Conservation (phyloP, 345 rosid genomes). For the Mercurialis annua region DNA sequence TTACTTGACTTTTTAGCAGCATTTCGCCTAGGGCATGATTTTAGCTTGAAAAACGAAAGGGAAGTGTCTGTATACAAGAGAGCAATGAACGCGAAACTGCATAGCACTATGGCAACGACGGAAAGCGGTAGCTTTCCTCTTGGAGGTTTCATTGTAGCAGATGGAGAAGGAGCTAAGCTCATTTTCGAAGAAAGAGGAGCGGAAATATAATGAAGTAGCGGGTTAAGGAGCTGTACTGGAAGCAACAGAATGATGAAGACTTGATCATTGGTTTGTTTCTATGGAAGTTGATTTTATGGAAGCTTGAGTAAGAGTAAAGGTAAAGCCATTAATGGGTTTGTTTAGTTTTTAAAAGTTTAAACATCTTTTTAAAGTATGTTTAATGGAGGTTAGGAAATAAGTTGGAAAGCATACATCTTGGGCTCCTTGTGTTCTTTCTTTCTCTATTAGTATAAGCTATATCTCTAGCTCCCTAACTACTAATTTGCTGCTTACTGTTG, state of each 20-base stretch:
- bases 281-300: constrained; percentile 15
- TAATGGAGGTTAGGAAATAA: constrained; percentile 31
- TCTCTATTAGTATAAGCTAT: constrained; percentile 8
- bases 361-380: neutral
- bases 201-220: neutral
- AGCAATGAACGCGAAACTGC: constrained; percentile 49
- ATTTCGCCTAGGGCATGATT: constrained; percentile 48
- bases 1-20: constrained; percentile 51
- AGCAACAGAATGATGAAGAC: constrained; percentile 34
- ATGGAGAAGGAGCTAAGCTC: constrained; percentile 37
- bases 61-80: constrained; percentile 67
- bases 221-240: neutral
- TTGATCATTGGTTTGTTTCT: neutral
- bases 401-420: constrained; percentile 45
- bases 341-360: neutral
- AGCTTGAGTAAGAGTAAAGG: constrained; percentile 75
- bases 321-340: constrained; percentile 40
- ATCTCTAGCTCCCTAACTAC: constrained; percentile 2
- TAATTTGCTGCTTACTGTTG: constrained; percentile 5
- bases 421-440: constrained; percentile 6
- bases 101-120: constrained; percentile 37
- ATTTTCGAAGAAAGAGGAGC: constrained; percentile 13
- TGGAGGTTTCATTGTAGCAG: constrained; percentile 32
- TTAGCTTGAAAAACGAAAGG: constrained; percentile 37
- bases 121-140: constrained; percentile 66